Percentiles rank a stretch among this genome's conserved stretches.
These are phyloP conservation scores for Tulasnella sp. DNA, from an alignment of 768 basidiomycete species.

Conservation along the genomic window DNA sequence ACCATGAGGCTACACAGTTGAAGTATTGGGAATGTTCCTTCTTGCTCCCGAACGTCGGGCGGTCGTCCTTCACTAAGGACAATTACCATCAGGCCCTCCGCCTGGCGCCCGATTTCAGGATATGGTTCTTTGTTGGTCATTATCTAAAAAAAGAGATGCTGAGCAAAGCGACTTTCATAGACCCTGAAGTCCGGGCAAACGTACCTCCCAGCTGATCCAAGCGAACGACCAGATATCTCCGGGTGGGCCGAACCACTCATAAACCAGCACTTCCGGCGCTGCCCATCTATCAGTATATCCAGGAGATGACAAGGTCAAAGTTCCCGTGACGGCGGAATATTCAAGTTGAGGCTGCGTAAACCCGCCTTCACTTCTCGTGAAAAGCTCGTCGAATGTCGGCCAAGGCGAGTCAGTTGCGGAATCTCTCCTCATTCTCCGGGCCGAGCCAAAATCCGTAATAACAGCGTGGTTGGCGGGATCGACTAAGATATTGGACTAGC, in stretches of 20 bases:
- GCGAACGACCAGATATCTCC: not conserved
- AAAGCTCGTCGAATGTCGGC: not conserved
- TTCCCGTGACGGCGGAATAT: not conserved
- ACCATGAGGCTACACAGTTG: not conserved
- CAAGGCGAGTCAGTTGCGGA: not conserved
- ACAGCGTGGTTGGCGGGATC: not conserved
- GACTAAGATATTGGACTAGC: not conserved
- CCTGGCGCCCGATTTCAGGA: not conserved
- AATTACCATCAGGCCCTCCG: too few species aligned
- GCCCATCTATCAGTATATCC: not conserved
- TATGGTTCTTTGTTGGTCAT: not conserved
- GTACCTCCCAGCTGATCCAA: constrained; percentile 2
- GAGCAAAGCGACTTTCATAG: not conserved
- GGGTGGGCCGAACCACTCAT: not conserved
- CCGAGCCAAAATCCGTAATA: not conserved
- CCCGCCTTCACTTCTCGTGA: not conserved
- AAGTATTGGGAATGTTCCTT: not conserved
- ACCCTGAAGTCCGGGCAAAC: not conserved
- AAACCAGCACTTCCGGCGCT: not conserved
- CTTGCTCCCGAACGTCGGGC: not conserved
- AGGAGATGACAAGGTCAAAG: not conserved
- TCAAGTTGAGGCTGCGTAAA: not conserved
- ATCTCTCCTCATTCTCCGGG: not conserved
- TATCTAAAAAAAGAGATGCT: not conserved
- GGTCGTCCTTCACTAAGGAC: too few species aligned